Percentiles rank a stretch among this genome's conserved stretches.
phyloP scores from a whole-genome alignment of 2,329 filamentous ascomycete species.

The Dactylonectria macrodidyma region DNA sequence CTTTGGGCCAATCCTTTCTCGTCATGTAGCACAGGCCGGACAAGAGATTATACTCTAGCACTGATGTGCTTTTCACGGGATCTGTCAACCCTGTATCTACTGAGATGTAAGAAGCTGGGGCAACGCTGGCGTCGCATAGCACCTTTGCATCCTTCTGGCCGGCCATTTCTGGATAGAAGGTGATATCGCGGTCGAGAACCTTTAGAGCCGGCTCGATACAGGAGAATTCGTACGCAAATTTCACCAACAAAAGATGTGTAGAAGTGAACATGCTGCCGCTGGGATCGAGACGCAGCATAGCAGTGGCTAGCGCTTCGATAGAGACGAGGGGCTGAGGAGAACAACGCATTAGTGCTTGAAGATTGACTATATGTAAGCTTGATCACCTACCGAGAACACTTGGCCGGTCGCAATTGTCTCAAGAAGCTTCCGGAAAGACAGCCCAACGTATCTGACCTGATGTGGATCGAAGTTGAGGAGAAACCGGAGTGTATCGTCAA shows the following conservation, averaged over 20 bases:
- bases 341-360: conserved; percentile 22
- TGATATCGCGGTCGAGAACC: conserved; percentile 75
- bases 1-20: conserved; percentile 73
- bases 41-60: conserved; percentile 78
- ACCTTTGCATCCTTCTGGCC: conserved; percentile 53
- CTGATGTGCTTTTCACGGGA: conserved; percentile 63
- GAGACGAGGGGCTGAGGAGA: conserved; percentile 61
- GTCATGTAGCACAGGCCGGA: conserved; percentile 77
- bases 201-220: conserved; percentile 69
- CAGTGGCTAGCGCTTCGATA: conserved; percentile 62
- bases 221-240: conserved; percentile 70
- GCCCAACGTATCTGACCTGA: conserved; percentile 68
- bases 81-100: conserved; percentile 70
- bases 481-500: conserved; percentile 61
- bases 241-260: conserved; percentile 71
- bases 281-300: conserved; percentile 77
- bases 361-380: conserved; percentile 10
- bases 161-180: conserved; percentile 72
- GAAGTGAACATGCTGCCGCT: conserved; percentile 76
- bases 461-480: conserved; percentile 64
- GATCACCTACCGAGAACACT: conserved; percentile 59
- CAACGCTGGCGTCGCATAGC: conserved; percentile 62
- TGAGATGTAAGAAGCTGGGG: conserved; percentile 72
- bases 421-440: conserved; percentile 61
- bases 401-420: conserved; percentile 56